phyloP scores from a whole-genome alignment of 495 filamentous ascomycete species.

The Aspergillus funiculosus region DNA sequence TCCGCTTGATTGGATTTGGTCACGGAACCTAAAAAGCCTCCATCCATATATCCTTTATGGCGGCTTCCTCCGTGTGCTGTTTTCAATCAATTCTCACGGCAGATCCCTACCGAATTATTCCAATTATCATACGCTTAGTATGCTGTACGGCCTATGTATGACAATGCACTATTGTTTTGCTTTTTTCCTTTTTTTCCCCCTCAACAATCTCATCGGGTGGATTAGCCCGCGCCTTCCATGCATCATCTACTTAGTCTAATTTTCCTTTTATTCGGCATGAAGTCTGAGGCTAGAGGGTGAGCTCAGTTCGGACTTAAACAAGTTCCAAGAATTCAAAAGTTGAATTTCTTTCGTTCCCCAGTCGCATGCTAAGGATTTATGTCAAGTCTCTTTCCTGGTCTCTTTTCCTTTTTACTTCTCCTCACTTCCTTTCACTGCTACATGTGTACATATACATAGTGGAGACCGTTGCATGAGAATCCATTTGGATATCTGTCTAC shows the following conservation, averaged over 20 bases:
- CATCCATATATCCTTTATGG: background rate
- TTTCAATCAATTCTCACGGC: constrained; percentile 7
- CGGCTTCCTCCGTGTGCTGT: too few species aligned
- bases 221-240: constrained; percentile 18
- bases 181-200: constrained; percentile 9
- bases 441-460: constrained; percentile 14
- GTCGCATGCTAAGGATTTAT: constrained; percentile 9
- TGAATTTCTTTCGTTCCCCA: constrained; percentile 8
- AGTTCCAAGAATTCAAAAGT: constrained; percentile 10
- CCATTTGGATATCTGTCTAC: constrained; percentile 4
- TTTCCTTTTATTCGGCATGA: constrained; percentile 5
- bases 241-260: constrained; percentile 22
- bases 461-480: constrained; percentile 3
- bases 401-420: background rate
- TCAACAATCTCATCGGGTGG: constrained; percentile 10
- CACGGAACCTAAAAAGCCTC: background rate
- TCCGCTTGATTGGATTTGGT: constrained; percentile 8
- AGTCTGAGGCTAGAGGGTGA: constrained; percentile 9
- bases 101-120: constrained; percentile 17
- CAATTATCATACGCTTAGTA: constrained; percentile 12
- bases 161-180: constrained; percentile 15
- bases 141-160: constrained; percentile 4
- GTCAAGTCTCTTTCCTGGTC: constrained; percentile 6
- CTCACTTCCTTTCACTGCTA: background rate
- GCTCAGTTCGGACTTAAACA: constrained; percentile 7